phyloP scores from a whole-genome alignment of 1,139 yeast genomes.

The Arxiozyma slooffiae region DNA sequence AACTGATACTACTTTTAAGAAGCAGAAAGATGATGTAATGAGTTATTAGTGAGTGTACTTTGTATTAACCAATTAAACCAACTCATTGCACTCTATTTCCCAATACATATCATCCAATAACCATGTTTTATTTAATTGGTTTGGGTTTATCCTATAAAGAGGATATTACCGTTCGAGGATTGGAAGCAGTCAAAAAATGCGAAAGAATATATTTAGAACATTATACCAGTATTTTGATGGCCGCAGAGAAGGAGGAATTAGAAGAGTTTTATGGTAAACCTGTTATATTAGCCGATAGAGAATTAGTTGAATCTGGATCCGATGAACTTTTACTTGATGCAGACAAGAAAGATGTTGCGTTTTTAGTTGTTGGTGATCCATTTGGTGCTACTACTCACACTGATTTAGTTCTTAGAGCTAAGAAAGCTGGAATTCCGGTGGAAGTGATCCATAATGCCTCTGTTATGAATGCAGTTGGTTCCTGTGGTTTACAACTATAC shows the following conservation, averaged over 20 bases:
- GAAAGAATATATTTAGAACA: slow-evolving; percentile 88
- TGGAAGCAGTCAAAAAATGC: slow-evolving; percentile 73
- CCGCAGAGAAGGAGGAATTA: slow-evolving; percentile 58
- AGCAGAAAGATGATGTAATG: not conserved
- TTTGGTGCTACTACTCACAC: slow-evolving; percentile 98
- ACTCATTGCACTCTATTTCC: not conserved
- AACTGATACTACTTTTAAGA: not conserved
- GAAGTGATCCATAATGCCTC: slow-evolving; percentile 91
- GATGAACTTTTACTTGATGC: slow-evolving; percentile 75
- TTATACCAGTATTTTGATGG: slow-evolving; percentile 90
- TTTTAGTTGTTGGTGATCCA: slow-evolving; percentile 93
- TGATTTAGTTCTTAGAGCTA: slow-evolving; percentile 81
- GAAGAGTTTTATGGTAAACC: slow-evolving; percentile 81
- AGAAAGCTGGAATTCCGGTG: slow-evolving; percentile 67
- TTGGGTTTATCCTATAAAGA: slow-evolving; percentile 81
- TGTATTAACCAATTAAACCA: not conserved
- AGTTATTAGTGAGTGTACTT: not conserved
- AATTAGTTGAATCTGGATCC: slow-evolving; percentile 81
- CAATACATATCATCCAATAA: not conserved
- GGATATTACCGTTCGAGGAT: slow-evolving; percentile 91
- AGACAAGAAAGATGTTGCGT: slow-evolving; percentile 73
- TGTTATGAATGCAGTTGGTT: slow-evolving; percentile 97
- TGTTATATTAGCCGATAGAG: slow-evolving; percentile 85
- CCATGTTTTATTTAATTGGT: slow-evolving; percentile 84
- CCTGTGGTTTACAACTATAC: slow-evolving; percentile 90